These are phyloP conservation scores for Dactylellina haptotyla DNA, from an alignment of 2,329 filamentous ascomycete genomes.

Conservation along the genomic window DNA sequence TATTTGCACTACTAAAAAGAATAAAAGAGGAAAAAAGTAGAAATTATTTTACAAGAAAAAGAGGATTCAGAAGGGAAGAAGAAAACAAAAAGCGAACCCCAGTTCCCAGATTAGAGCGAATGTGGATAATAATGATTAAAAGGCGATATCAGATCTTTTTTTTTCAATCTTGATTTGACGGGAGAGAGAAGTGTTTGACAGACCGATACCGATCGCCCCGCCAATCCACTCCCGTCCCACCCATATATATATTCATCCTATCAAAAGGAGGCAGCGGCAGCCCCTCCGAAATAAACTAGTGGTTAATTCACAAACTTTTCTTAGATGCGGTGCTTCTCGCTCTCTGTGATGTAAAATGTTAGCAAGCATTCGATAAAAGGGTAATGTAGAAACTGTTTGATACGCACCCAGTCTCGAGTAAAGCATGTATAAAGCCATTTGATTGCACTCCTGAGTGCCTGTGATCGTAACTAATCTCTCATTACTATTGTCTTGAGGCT, in stretches of 20 bases:
- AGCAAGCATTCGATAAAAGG: conserved; percentile 52
- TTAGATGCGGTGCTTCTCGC: conserved; percentile 78
- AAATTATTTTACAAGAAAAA: conserved; percentile 51
- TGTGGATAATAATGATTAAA: conserved; percentile 52
- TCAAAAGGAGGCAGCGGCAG: not conserved
- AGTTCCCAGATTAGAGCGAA: conserved; percentile 32
- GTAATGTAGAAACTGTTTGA: not conserved
- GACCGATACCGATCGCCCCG: not conserved
- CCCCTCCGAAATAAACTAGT: not conserved
- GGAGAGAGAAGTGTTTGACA: not conserved
- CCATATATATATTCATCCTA: conserved; percentile 8
- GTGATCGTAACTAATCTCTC: conserved; percentile 97
- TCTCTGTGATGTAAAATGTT: conserved; percentile 67
- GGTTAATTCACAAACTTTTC: conserved; percentile 39
- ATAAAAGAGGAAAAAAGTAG: conserved; percentile 29
- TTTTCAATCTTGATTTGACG: conserved; percentile 13
- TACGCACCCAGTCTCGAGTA: conserved; percentile 91
- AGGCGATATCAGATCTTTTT: conserved; percentile 16
- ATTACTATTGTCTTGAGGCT: conserved; percentile 98
- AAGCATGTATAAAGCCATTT: conserved; percentile 99
- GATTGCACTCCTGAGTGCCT: conserved; percentile 96
- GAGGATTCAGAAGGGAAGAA: conserved; percentile 14
- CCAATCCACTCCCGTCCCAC: not conserved
- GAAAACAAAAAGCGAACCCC: conserved; percentile 23
- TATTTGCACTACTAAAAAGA: conserved; percentile 32